These are phyloP conservation scores for Suillus discolor DNA, from an alignment of 768 basidiomycete genomes.

Conservation along the genomic window DNA sequence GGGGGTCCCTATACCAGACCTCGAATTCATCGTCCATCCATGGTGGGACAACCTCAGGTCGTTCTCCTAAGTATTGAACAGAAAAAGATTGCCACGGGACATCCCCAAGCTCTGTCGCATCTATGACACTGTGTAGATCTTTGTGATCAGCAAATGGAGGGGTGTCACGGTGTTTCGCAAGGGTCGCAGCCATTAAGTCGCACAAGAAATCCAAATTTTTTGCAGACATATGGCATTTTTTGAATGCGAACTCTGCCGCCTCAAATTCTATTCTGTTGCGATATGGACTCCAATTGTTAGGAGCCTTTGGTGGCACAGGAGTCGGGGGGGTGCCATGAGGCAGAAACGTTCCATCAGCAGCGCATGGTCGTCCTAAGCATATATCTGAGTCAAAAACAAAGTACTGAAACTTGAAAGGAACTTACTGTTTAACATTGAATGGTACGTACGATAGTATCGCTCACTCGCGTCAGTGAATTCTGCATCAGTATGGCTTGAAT, in stretches of 20 bases:
- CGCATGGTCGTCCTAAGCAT: slow-evolving; percentile 8
- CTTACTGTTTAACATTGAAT: not conserved
- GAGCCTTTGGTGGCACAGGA: slow-evolving; percentile 1
- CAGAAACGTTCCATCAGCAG: slow-evolving; percentile 8
- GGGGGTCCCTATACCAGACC: slow-evolving; percentile 29
- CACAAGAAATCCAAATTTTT: not conserved
- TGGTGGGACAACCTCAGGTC: slow-evolving; percentile 14
- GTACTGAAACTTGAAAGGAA: too few relatives aligned
- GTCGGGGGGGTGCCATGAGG: not conserved
- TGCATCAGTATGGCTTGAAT: too few relatives aligned
- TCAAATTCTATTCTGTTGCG: slow-evolving; percentile 7
- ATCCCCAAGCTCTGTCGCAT: slow-evolving; percentile 24
- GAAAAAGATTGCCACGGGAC: slow-evolving; percentile 31
- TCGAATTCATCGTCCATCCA: slow-evolving; percentile 32
- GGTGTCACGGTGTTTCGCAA: not conserved
- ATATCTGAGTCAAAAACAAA: not conserved
- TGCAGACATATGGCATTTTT: slow-evolving; percentile 21
- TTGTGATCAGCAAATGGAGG: not conserved
- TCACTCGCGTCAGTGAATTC: not conserved
- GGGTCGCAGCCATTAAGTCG: not conserved
- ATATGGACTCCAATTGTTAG: slow-evolving; percentile 24
- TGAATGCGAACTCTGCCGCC: slow-evolving; percentile 26
- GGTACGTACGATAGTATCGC: not conserved
- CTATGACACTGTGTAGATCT: not conserved
- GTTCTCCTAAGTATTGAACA: slow-evolving; percentile 20